phyloP scores from a whole-genome alignment of 2,329 filamentous ascomycete species.

The Trichoderma koningiopsis region DNA sequence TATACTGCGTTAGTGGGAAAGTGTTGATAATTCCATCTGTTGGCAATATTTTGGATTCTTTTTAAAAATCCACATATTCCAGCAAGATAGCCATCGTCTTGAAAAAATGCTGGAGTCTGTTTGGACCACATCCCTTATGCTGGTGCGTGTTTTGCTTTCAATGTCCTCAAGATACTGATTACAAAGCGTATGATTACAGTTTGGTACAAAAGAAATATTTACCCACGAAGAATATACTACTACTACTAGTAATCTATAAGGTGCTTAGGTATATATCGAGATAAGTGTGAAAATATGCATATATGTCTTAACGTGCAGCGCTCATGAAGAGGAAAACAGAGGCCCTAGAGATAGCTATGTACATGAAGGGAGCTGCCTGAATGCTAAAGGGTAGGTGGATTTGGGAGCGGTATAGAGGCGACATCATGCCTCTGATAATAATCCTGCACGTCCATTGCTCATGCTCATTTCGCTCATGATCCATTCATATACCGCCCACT shows the following conservation, averaged over 20 bases:
- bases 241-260: neutral
- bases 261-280: neutral
- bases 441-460: neutral
- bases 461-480: constrained; percentile 64
- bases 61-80: too few species aligned
- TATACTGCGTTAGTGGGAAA: neutral
- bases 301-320: neutral
- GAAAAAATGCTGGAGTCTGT: neutral
- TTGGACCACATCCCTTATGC: neutral
- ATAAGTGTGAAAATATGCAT: neutral
- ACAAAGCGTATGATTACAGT: neutral
- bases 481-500: constrained; percentile 92
- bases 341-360: neutral
- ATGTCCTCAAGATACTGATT: neutral
- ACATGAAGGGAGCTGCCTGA: neutral
- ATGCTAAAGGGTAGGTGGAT: neutral
- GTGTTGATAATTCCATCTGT: neutral
- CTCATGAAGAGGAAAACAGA: neutral
- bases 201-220: neutral
- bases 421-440: neutral
- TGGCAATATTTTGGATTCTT: too few species aligned
- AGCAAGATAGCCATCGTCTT: neutral
- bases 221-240: neutral
- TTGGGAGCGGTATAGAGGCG: neutral
- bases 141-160: neutral